phyloP scores from a whole-genome alignment of 2,329 filamentous ascomycete genomes.

The Lachnellula hyalina region DNA sequence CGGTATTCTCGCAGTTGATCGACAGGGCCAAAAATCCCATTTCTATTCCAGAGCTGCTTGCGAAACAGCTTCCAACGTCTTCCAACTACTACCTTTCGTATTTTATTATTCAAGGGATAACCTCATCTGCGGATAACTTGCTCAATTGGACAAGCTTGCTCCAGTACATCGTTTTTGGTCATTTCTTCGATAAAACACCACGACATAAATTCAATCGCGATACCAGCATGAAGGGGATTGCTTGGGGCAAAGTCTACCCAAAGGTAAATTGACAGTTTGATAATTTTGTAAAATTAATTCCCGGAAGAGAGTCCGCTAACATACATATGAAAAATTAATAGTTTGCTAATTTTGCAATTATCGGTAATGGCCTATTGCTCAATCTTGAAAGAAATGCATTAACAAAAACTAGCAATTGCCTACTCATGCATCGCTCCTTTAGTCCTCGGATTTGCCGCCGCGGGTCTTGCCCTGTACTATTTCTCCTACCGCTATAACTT shows the following conservation, averaged over 20 bases:
- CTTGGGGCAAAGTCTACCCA: neutral
- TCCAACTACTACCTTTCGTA: neutral
- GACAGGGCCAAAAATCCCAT: neutral
- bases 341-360: neutral
- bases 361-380: neutral
- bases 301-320: neutral
- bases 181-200: neutral
- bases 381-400: neutral
- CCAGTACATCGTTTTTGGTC: neutral
- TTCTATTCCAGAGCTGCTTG: neutral
- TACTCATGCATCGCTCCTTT: neutral
- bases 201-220: neutral
- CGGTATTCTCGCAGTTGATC: neutral
- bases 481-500: neutral
- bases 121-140: neutral
- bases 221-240: neutral
- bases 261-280: neutral
- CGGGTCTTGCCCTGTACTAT: neutral
- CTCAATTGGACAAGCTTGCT: neutral
- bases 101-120: neutral
- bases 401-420: neutral
- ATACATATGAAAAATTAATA: neutral
- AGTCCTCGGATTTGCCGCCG: neutral
- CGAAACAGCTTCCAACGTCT: neutral
- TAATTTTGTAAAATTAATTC: neutral